A percentile compares a stretch with the other conserved stretches of the same genome.
These are phyloP conservation scores for Gossypium sturtianum DNA, from an alignment of 345 rosid species.

Conservation along the genomic window DNA sequence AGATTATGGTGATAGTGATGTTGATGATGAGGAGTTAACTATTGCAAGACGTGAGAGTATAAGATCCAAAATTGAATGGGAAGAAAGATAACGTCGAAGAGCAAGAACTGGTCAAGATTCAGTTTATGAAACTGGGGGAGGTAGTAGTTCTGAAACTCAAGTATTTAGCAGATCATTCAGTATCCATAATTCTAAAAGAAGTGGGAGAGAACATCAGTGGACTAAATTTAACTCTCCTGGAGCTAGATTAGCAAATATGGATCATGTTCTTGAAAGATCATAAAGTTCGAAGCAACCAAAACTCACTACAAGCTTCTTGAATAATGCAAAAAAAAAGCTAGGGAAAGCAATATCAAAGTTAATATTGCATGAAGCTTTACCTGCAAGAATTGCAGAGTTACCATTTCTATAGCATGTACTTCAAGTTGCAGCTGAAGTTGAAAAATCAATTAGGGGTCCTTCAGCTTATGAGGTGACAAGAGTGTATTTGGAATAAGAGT, in stretches of 20 bases:
- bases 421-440: background rate
- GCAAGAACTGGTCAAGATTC: too few species aligned
- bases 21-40: too few species aligned
- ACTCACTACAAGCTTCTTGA: background rate
- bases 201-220: background rate
- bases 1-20: too few species aligned
- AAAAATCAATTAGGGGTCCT: background rate
- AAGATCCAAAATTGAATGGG: too few species aligned
- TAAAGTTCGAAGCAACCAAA: background rate
- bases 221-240: background rate
- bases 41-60: too few species aligned
- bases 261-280: background rate
- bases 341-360: background rate
- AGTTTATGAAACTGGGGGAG: too few species aligned
- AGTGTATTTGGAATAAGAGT: too few species aligned
- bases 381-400: background rate
- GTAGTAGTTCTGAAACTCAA: too few species aligned
- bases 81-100: too few species aligned
- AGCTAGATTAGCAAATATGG: background rate
- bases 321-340: background rate
- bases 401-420: background rate
- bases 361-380: background rate
- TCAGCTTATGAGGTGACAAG: background rate
- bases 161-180: too few species aligned
- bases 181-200: too few species aligned